Evolutionary conservation across 2,329 filamentous ascomycete genomes (phyloP).

Genomic region (Trichophaea hybrida): DNA sequence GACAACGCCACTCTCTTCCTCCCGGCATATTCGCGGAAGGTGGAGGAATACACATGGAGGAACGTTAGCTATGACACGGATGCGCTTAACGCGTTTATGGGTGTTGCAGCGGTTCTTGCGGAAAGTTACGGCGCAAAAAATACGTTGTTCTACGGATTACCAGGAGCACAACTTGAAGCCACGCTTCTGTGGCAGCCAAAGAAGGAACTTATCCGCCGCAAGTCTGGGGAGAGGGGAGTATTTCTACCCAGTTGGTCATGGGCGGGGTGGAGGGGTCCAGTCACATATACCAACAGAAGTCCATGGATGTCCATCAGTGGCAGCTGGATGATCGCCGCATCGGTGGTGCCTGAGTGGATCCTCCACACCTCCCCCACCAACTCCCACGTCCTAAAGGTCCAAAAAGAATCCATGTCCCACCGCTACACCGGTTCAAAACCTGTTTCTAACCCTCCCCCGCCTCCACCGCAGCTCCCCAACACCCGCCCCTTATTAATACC

Average conservation of each 20-base stretch:
- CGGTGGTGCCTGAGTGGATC: neutral
- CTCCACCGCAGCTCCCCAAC: too few species aligned
- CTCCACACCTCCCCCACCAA: neutral
- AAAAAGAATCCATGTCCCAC: neutral
- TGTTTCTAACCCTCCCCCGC: too few species aligned
- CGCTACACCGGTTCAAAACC: too few species aligned
- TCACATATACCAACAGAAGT: neutral
- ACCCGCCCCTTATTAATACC: neutral
- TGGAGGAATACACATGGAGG: neutral
- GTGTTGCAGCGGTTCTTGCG: neutral
- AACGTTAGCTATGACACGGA: neutral
- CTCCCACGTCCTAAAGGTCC: neutral
- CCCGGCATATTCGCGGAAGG: neutral
- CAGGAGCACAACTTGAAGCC: neutral
- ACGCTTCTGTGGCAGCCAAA: neutral
- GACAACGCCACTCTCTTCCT: neutral
- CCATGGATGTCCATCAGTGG: neutral
- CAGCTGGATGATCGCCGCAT: neutral
- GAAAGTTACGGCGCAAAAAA: neutral
- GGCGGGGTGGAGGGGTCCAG: neutral
- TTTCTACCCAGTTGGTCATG: neutral
- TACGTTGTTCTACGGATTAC: neutral
- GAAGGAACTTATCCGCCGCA: neutral
- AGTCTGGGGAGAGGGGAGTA: neutral
- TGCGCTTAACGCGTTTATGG: slow-evolving; percentile 1